A percentile compares a stretch with the other conserved stretches of the same genome.
phyloP scores from a whole-genome alignment of 192 early-diverging fungal species.

The Lobosporangium transversale region DNA sequence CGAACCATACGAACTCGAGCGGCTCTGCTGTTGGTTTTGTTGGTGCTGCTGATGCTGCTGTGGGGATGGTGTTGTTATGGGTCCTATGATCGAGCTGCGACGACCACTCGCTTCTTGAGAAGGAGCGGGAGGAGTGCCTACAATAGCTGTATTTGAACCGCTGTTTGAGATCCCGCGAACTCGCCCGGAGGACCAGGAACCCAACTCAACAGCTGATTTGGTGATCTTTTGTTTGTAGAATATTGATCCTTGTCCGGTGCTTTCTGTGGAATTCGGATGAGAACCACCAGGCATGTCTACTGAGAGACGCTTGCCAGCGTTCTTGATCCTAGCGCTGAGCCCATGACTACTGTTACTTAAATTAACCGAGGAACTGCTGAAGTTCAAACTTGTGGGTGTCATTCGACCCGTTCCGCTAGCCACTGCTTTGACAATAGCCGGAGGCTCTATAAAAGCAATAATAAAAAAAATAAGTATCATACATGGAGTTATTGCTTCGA shows the following conservation, averaged over 20 bases:
- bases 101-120: not conserved
- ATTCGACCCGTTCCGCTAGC: conserved; percentile 13
- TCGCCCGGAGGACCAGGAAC: conserved; percentile 21
- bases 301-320: conserved; percentile 37
- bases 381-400: conserved; percentile 9
- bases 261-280: not conserved
- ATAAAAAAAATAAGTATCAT: too few species aligned
- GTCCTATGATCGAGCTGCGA: conserved; percentile 9
- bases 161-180: conserved; percentile 15
- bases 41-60: too few species aligned
- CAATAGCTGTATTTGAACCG: not conserved
- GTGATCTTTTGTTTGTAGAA: conserved; percentile 46
- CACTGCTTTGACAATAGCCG: conserved; percentile 29
- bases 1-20: too few species aligned
- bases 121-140: conserved; percentile 5
- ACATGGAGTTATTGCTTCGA: too few species aligned
- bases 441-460: conserved; percentile 23
- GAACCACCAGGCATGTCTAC: conserved; percentile 24
- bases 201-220: conserved; percentile 36
- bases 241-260: conserved; percentile 4
- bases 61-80: not conserved
- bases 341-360: conserved; percentile 14
- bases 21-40: too few species aligned
- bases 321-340: conserved; percentile 37
- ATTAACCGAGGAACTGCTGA: not conserved